Base-by-base conservation (phyloP, 306 rosid species). In the Cucurbita ficifolia region DNA sequence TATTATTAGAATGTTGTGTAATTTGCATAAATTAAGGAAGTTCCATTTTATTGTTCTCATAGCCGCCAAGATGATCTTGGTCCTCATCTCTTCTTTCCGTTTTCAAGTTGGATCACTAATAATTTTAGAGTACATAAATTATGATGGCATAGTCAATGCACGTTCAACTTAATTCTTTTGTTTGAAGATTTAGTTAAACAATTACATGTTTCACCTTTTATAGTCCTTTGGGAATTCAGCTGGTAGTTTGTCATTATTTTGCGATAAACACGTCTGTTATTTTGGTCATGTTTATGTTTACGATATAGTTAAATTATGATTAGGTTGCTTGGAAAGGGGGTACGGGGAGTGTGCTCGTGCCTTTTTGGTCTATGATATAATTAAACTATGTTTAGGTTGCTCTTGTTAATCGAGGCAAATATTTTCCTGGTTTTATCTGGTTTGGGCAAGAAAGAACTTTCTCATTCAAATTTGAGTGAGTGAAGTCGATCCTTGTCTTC, bases 71-170 rank as follows among this genome's bases (percentile, higher is more conserved):
- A 42, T 64, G 22, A 46, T 69, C 45, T 69, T 24, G 58, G 11
- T 45, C 38, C 52, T 49, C 58, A 8, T 48, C 45, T 48, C 74
- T 58, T 24, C 61, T 64, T 64, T 42, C 18, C 0, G 3, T 7
- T 68, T 48, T 48, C 19, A 21, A 68, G 56, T 46, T 45, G 12
- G 12, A 68, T 45, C 40, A 46, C 72, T 13, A 68, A 69, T 69
- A 69, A 69, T 69, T 48, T 14, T 45, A 24, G 73, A 29, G 73
- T 69, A 69, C 73, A 69, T 69, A 69, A 69, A 69, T 69, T 57
- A 56, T 2, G 56, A 69, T 69, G 73, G 57, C 73, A 69, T 69
- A 8, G 24, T 68, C 42, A 46, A 8, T 68, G 21, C 40, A 68
- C 73, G 18, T 68, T 46, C 55, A 46, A 46, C n/a, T 42, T 64